Conservation (phyloP, 1,139 yeast genomes). For the Hemisphaericaspora xylofermentans region DNA sequence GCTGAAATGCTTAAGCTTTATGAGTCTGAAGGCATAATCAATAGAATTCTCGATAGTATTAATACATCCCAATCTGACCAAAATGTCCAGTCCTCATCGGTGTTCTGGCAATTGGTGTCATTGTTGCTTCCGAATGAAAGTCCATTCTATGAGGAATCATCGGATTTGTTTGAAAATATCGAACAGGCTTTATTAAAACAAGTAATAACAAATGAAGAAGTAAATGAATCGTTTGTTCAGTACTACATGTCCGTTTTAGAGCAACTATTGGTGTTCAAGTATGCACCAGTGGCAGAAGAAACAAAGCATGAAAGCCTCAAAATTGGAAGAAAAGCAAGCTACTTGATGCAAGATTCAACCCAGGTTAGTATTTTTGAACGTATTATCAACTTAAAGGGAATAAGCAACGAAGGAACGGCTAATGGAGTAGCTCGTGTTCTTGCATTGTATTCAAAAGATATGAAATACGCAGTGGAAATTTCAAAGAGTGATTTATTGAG, state of each 20-base stretch:
- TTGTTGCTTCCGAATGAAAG: conserved; percentile 34
- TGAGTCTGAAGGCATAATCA: conserved; percentile 3
- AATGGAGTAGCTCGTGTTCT: conserved; percentile 24
- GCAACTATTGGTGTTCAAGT: conserved; percentile 45
- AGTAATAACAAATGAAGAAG: conserved; percentile 15
- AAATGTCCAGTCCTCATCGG: conserved; percentile 1
- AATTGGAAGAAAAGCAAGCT: conserved; percentile 12
- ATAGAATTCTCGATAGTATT: not conserved
- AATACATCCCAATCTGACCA: not conserved
- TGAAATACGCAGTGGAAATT: conserved; percentile 37
- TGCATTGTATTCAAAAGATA: conserved; percentile 51
- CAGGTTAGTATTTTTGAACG: conserved; percentile 40
- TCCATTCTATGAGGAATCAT: not conserved
- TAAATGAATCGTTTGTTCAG: conserved; percentile 50
- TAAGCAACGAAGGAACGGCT: conserved; percentile 9
- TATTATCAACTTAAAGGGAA: conserved; percentile 4
- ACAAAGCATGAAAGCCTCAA: conserved; percentile 14
- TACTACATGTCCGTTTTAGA: conserved; percentile 50
- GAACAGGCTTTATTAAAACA: conserved; percentile 4
- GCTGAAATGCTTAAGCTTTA: conserved; percentile 42
- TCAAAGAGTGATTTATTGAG: conserved; percentile 39
- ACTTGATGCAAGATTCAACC: conserved; percentile 26
- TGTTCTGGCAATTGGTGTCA: conserved; percentile 12
- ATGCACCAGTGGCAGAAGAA: conserved; percentile 34
- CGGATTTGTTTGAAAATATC: not conserved